phyloP scores from a whole-genome alignment of 345 rosid genomes.

The Leavenworthia alabamica region DNA sequence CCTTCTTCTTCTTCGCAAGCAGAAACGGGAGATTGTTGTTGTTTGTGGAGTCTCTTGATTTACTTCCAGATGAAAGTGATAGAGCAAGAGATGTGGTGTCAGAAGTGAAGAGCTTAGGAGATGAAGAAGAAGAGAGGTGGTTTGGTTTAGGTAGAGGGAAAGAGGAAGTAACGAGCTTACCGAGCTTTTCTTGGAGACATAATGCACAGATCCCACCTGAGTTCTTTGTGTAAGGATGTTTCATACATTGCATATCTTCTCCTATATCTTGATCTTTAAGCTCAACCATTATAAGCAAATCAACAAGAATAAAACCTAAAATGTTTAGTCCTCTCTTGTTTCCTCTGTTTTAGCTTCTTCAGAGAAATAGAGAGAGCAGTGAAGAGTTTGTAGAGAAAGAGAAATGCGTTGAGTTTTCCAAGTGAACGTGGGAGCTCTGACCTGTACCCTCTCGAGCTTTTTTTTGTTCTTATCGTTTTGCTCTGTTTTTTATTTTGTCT shows the following conservation, averaged over 20 bases:
- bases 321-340: neutral
- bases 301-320: slow-evolving; percentile 20
- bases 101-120: slow-evolving; percentile 41
- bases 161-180: slow-evolving; percentile 87
- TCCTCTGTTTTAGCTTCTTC: slow-evolving; percentile 30
- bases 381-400: slow-evolving; percentile 18
- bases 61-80: slow-evolving; percentile 36
- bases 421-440: slow-evolving; percentile 50
- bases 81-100: slow-evolving; percentile 30
- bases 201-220: slow-evolving; percentile 96
- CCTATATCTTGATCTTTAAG: slow-evolving; percentile 56
- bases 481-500: neutral
- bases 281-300: slow-evolving; percentile 18
- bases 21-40: slow-evolving; percentile 64
- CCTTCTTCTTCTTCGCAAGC: slow-evolving; percentile 72
- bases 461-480: neutral
- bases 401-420: slow-evolving; percentile 35
- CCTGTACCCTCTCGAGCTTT: slow-evolving; percentile 33
- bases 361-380: no score
- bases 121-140: slow-evolving; percentile 50
- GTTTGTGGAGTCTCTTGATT: slow-evolving; percentile 20
- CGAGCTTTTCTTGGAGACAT: slow-evolving; percentile 95
- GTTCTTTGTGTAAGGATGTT: slow-evolving; percentile 69
- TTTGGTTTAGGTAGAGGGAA: slow-evolving; percentile 55
- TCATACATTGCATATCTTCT: slow-evolving; percentile 68